Base-by-base conservation (phyloP, 345 rosid genomes). In the Syzygium jambos region DNA sequence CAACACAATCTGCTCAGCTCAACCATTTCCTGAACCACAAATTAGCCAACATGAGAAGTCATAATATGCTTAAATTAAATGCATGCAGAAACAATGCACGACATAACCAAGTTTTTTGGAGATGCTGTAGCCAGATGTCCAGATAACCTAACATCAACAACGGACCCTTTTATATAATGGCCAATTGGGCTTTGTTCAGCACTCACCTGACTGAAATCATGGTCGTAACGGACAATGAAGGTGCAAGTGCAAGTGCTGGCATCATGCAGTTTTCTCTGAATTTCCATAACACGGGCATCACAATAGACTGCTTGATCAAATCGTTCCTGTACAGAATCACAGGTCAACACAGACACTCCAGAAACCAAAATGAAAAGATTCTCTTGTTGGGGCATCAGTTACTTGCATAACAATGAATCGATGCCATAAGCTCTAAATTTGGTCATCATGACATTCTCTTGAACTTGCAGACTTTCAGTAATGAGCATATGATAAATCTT, bases 221-320 rank as follows among this genome's bases (percentile, higher is more conserved):
- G 84, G 29, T 91, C 94, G 52, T 92, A 97, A 78, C 93, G 92
- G 87, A 97, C 97, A 8, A 89, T 23, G 80, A 97, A 96, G 87
- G 86, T 61, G 88, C 99, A 97, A 11, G 85, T 89, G 89, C 98
- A 96, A n/a, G 85, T 86, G 51, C 21, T 82, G 11, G 53, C 73
- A 68, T 94, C 95, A 84, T 97, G 99, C 23, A 27, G 11, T 65
- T 84, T 89, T 92, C 96, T 93, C 85, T 88, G 90, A 86, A 96
- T 90, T 53, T 90, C 94, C 89, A 93, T 55, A 51, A 96, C 86
- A 90, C 89, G 94, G 34, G 98, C 97, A 89, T 97, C 98, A 86
- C 87, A 91, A 88, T 96, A 95, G 85, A 96, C 78, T 68, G 96
- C 94, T 55, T 93, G 92, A 65, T 92, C 88, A 63, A 88, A 91